Evolutionary conservation across 306 rosid species (phyloP), one percentile per base, ranked within the genome.

Genomic region (Quercus variabilis): DNA sequence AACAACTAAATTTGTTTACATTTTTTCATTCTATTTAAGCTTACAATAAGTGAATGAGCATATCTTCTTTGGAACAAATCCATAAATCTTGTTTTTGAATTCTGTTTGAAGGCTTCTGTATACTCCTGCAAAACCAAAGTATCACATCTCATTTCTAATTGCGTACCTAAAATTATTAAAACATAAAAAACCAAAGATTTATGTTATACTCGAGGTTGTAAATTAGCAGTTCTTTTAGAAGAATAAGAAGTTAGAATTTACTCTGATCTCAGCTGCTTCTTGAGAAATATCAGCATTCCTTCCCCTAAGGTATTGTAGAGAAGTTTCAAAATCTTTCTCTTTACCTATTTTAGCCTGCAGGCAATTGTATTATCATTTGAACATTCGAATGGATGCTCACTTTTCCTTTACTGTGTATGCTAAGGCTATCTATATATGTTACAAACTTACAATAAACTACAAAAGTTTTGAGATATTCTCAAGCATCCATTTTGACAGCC

Each of bases 181-280:
- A 4, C 54, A 18, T 5, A 11, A 33, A 18, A 41, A 41, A 23
- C 54, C 69, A 31, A 62, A 74, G 26, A 78, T 72, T 26, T 67
- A 62, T 41, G 4, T 60, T 60, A 31, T 60, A 7, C 68, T 25
- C 4, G 19, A 60, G 68, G 68, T 60, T 25, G 18, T 21, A 1
- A 41, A 41, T 1, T 41, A 41, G 49, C 12, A 41, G 9, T 63
- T 4, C 3, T 41, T 8, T 15, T 1, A 33, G 4, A 25, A 2
- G 49, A 11, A 20, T 62, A 76, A 38, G 10, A 55, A 79, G 69
- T 64, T 60, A 26, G 18, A 43, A 75, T 41, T 74, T 85, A 92
- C 97, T 83, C 76, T 83, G 69, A 94, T 92, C 81, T 92, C 97
- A 41, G 89, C 85, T 43, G 88, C 89, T 89, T 94, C 99, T 35